Base-by-base conservation (phyloP, 768 basidiomycete genomes). In the Clavulina sp. region DNA sequence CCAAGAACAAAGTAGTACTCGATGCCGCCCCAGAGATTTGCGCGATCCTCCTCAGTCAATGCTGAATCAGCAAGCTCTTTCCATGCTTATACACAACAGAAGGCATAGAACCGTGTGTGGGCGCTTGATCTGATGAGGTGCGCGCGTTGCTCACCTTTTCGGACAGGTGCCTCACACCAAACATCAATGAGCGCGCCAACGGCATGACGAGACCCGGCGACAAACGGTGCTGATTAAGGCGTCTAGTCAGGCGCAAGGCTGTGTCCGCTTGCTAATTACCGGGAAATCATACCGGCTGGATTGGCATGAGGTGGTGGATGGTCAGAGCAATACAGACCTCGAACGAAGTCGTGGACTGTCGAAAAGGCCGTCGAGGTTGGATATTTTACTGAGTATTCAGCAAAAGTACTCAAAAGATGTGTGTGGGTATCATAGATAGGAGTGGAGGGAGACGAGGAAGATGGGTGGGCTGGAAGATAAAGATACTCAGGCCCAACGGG, bases 131-230 rank as follows among this genome's bases (percentile, higher is more conserved):
- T 46, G 13, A 9, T 16, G 9, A 13, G 43, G 24, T 28, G 13
- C 43, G 26, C n/a, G n/a, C n/a, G n/a, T n/a, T n/a, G n/a, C n/a
- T n/a, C 16, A 46, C 43, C 43, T 46, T 46, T 46, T 54, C 67
- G 67, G 13, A 84, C 76, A 0, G 85, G 81, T 0, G 81, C 81
- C 59, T 88, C 87, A 57, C 87, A 91, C 81, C 84, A 91, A 2
- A 91, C 87, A 57, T 91, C 87, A 4, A 91, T 77, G 50, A 89
- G 70, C 4, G 77, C 72, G 49, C 75, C 67, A 3, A 87, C 76
- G 33, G 71, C 71, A 28, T 73, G 57, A n/a, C 43, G 43, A 9
- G 43, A 46, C 9, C 13, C 26, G 24, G 43, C n/a, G n/a, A n/a
- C n/a, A n/a, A n/a, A n/a, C n/a, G n/a, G n/a, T n/a, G n/a, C n/a